Evolutionary conservation across 2,329 filamentous ascomycete species (phyloP).

Genomic region (Microdochium bolleyi): DNA sequence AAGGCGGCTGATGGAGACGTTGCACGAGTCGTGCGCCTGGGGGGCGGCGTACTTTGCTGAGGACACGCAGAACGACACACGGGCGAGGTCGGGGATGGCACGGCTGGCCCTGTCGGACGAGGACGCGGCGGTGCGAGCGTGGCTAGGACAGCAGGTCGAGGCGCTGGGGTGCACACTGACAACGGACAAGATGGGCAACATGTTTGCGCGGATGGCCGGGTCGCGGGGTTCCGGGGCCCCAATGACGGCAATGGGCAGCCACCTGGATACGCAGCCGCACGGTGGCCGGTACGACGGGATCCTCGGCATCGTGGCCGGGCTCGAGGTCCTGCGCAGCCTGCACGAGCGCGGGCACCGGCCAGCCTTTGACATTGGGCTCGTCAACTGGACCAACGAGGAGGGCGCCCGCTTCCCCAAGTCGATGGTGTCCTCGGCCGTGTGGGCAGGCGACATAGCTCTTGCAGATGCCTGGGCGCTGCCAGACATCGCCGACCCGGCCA

Average conservation of each 20-base stretch:
- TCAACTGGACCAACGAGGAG: conserved; percentile 81
- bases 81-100: conserved; percentile 68
- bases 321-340: conserved; percentile 64
- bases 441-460: conserved; percentile 60
- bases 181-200: conserved; percentile 72
- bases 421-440: conserved; percentile 69
- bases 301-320: conserved; percentile 61
- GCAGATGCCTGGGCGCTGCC: conserved; percentile 50
- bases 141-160: conserved; percentile 61
- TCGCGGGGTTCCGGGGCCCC: conserved; percentile 40
- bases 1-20: conserved; percentile 50
- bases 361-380: conserved; percentile 62
- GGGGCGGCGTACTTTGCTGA: conserved; percentile 43
- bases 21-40: conserved; percentile 61
- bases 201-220: conserved; percentile 65
- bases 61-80: conserved; percentile 22
- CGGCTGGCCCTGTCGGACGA: conserved; percentile 63
- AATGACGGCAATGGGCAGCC: conserved; percentile 63
- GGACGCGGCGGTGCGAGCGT: conserved; percentile 65
- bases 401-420: conserved; percentile 71
- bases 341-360: conserved; percentile 62
- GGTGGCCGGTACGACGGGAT: conserved; percentile 73
- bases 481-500: conserved; percentile 52
- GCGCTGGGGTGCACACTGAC: conserved; percentile 58
- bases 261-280: conserved; percentile 56